phyloP scores from a whole-genome alignment of 192 early-diverging fungal genomes.

The Spinellus fusiger region DNA sequence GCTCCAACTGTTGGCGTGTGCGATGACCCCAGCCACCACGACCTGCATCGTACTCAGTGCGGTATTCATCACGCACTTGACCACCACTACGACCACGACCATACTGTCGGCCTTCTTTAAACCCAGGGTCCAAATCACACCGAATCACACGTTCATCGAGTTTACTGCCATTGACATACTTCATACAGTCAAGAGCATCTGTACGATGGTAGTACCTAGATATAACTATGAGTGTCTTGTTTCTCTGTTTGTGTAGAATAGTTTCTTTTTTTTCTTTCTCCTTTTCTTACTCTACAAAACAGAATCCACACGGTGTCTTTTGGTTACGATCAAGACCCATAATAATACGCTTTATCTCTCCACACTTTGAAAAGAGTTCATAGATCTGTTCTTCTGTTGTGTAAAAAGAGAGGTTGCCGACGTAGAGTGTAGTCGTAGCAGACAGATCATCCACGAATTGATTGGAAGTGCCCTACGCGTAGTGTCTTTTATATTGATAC shows the following conservation, averaged over 20 bases:
- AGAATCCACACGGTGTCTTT: conserved; percentile 98
- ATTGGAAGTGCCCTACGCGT: conserved; percentile 36
- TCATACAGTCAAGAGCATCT: conserved; percentile 92
- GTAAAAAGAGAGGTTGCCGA: conserved; percentile 96
- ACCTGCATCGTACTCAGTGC: conserved; percentile 91
- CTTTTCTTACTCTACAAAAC: conserved; percentile 90
- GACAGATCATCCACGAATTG: conserved; percentile 47
- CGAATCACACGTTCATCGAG: conserved; percentile 93
- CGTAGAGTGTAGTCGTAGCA: conserved; percentile 80
- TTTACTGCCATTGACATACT: conserved; percentile 90
- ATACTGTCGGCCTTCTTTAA: conserved; percentile 86
- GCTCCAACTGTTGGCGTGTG: conserved; percentile 54
- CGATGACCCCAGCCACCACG: conserved; percentile 95
- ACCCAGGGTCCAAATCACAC: conserved; percentile 95
- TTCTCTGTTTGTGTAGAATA: neutral
- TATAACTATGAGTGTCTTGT: neutral
- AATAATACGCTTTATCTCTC: conserved; percentile 98
- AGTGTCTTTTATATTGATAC: neutral
- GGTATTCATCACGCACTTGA: conserved; percentile 93
- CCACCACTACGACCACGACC: conserved; percentile 93
- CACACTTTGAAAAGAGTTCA: conserved; percentile 91
- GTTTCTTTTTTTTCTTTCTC: neutral
- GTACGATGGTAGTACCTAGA: conserved; percentile 79
- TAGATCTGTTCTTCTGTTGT: conserved; percentile 98
- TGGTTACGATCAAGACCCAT: conserved; percentile 93